Percentiles rank a stretch among this genome's conserved stretches.
Conservation (phyloP, 2,329 filamentous ascomycete genomes). For the Pestalotiopsis sp. region DNA sequence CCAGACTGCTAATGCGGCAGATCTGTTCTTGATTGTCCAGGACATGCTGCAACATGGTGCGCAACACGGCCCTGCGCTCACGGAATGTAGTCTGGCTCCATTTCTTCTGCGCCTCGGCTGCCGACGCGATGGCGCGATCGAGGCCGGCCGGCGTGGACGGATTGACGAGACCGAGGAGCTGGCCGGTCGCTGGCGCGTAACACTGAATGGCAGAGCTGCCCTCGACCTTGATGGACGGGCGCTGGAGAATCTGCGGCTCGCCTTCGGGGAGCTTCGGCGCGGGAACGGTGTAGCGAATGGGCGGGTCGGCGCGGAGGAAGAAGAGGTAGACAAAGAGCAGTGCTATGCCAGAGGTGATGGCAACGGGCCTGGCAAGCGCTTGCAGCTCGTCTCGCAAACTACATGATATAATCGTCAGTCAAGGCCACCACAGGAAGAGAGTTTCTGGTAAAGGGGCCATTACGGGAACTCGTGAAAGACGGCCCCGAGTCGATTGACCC, state of each 20-base stretch:
- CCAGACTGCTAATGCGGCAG: slow-evolving; percentile 81
- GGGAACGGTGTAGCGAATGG: slow-evolving; percentile 63
- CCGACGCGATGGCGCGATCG: slow-evolving; percentile 75
- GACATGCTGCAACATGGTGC: slow-evolving; percentile 79
- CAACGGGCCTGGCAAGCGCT: slow-evolving; percentile 21
- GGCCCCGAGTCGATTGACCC: slow-evolving; percentile 25
- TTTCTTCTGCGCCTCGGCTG: slow-evolving; percentile 71
- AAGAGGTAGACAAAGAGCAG: slow-evolving; percentile 22
- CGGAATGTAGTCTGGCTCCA: slow-evolving; percentile 82
- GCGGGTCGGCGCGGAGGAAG: slow-evolving; percentile 30
- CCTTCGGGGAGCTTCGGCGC: slow-evolving; percentile 62
- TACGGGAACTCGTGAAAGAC: slow-evolving; percentile 29
- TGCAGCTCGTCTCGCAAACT: slow-evolving; percentile 24
- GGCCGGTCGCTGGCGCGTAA: slow-evolving; percentile 88
- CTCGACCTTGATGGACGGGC: slow-evolving; percentile 65
- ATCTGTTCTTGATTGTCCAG: slow-evolving; percentile 90
- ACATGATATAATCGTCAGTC: neutral
- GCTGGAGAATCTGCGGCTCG: slow-evolving; percentile 57
- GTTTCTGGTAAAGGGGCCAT: neutral
- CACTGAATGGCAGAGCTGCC: slow-evolving; percentile 75
- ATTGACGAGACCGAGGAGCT: slow-evolving; percentile 77
- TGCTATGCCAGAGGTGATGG: slow-evolving; percentile 22
- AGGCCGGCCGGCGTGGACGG: slow-evolving; percentile 78
- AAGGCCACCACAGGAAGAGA: neutral
- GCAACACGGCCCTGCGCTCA: slow-evolving; percentile 77